Evolutionary conservation across 2,329 filamentous ascomycete genomes (phyloP), one percentile per base, ranked within the genome.

Genomic region (Beauveria varroae): DNA sequence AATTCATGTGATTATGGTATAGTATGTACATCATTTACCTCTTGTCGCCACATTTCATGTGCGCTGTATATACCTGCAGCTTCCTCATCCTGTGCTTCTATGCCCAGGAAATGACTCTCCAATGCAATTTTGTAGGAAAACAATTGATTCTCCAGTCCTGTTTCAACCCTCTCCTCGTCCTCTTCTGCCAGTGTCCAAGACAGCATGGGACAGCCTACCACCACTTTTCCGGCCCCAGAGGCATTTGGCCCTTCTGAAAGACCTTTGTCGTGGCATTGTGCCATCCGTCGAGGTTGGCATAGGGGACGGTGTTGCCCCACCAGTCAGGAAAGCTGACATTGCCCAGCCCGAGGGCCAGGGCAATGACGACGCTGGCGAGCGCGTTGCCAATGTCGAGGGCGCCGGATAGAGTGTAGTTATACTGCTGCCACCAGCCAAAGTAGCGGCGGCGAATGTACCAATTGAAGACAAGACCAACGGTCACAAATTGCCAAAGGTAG

Each of bases 391-490:
- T 78, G 56, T 84, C 81, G 43, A 85, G 73, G 3, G 78, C 81
- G 0, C 81, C 82, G 10, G 81, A 83, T 0, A 81, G 74, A 56
- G 83, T 75, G 63, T 84, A 84, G 72, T 85, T 85, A 73, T 83
- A 86, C 67, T 67, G 67, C 68, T 68, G 77, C 82, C 82, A 85
- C 82, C 82, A 85, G 30, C 80, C 82, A 20, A 76, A 74, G 70
- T 72, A 83, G 57, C 75, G 74, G 61, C 76, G 71, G 53, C 77
- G 77, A 61, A 85, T 77, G 55, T 71, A 77, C 65, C 77, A 79
- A 68, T 85, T 84, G 74, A 85, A 85, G 61, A 82, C 60, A 57
- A 79, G 75, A 5, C 83, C 83, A 14, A 84, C 76, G 57, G 82
- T 76, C 16, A 79, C 79, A 80, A 80, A 85, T 55, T 78, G 73